Percentiles rank a stretch among this genome's conserved stretches.
phyloP scores from a whole-genome alignment of 176 grass and related monocot species.

The Aegilops speltoides region DNA sequence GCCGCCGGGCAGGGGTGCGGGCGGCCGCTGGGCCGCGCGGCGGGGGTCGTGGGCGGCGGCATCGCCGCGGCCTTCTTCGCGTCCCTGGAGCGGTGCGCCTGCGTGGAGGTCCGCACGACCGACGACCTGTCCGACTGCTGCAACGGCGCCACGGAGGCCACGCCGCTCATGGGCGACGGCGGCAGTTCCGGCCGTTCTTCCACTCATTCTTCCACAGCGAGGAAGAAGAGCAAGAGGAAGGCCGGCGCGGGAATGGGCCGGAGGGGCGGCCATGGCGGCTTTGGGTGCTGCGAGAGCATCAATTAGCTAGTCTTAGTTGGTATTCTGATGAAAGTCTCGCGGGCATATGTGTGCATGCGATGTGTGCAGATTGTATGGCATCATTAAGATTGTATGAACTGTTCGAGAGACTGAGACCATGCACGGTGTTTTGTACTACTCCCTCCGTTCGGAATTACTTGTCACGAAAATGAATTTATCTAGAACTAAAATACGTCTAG shows the following conservation, averaged over 20 bases:
- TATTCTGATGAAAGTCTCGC: too few relatives aligned
- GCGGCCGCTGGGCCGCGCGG: conserved; percentile 37
- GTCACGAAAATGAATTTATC: too few relatives aligned
- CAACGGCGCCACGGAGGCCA: not conserved
- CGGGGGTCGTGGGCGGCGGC: conserved; percentile 17
- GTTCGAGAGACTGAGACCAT: too few relatives aligned
- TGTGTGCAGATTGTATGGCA: not conserved
- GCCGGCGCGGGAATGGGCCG: not conserved
- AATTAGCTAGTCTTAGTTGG: not conserved
- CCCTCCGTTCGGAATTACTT: too few relatives aligned
- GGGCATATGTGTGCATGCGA: not conserved
- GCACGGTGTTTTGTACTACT: too few relatives aligned
- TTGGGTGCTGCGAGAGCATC: not conserved
- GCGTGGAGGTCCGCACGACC: conserved; percentile 19
- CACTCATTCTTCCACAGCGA: not conserved
- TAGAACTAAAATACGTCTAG: too few relatives aligned
- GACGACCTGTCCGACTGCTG: not conserved
- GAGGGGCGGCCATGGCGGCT: not conserved
- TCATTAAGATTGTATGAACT: not conserved
- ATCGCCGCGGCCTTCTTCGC: conserved; percentile 35
- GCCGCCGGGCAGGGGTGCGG: conserved; percentile 10
- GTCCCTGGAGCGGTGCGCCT: conserved; percentile 33
- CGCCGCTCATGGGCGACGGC: not conserved
- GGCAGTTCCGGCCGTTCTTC: too few relatives aligned
- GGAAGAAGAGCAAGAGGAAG: not conserved